Percentiles rank a stretch among this genome's conserved stretches.
These are phyloP conservation scores for Elymus sibiricus DNA, from an alignment of 176 grass and related monocot species.

Conservation along the genomic window DNA sequence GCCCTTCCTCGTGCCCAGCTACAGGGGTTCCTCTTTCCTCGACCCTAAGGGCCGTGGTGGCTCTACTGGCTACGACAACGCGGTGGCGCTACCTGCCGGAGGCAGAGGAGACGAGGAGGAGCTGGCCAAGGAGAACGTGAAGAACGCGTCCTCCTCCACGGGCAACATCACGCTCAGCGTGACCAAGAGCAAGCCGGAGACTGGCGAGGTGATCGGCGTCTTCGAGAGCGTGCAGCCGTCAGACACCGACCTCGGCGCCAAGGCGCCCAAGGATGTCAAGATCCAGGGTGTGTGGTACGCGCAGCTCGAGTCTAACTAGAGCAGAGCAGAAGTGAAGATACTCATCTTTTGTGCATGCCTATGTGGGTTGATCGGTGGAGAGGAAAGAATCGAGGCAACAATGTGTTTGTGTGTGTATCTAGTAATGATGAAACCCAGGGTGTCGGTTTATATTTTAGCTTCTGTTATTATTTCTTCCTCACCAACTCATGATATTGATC, in stretches of 20 bases:
- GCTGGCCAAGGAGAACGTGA: slow-evolving; percentile 80
- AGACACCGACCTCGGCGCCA: slow-evolving; percentile 80
- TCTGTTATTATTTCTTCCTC: not conserved
- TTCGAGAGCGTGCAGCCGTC: slow-evolving; percentile 92
- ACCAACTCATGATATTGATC: slow-evolving; percentile 6
- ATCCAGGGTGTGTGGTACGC: slow-evolving; percentile 90
- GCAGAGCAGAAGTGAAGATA: not conserved
- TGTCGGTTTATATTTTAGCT: slow-evolving; percentile 25
- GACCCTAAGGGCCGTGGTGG: slow-evolving; percentile 90
- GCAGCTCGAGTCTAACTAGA: slow-evolving; percentile 58
- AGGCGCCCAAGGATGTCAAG: slow-evolving; percentile 86
- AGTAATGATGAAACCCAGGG: slow-evolving; percentile 10
- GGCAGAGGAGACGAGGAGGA: slow-evolving; percentile 91
- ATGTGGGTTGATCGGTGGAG: slow-evolving; percentile 1
- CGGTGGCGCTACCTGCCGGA: slow-evolving; percentile 75
- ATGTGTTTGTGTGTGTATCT: slow-evolving; percentile 7
- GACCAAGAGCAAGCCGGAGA: slow-evolving; percentile 60
- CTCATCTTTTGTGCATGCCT: slow-evolving; percentile 9
- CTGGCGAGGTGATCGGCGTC: slow-evolving; percentile 73
- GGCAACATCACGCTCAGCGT: slow-evolving; percentile 82
- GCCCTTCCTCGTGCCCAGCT: slow-evolving; percentile 76
- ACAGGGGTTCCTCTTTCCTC: slow-evolving; percentile 75
- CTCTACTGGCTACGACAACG: slow-evolving; percentile 78
- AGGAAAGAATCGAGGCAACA: not conserved
- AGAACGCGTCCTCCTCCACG: slow-evolving; percentile 50